Base-by-base conservation (phyloP, 2,329 filamentous ascomycete species). In the Ophiostoma piceae region DNA sequence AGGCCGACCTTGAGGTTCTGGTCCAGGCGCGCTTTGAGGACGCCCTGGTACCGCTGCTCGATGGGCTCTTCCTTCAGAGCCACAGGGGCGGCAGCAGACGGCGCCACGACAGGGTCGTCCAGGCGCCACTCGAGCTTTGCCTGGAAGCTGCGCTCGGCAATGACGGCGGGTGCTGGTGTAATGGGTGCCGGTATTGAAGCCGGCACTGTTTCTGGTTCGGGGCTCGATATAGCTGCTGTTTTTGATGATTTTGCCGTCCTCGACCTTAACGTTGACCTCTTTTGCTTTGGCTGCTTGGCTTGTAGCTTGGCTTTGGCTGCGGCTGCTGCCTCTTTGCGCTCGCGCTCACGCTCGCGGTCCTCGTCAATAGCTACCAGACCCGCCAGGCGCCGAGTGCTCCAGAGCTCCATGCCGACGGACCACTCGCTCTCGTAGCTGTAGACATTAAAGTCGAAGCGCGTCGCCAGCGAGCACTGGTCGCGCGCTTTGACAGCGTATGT, bases 341-440 rank as follows among this genome's bases (percentile, higher is more conserved):
- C 47, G n/a, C 39, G 43, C n/a, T 29, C 19, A 22, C 16, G 41
- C 14, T 54, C 68, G 32, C 32, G 32, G 22, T 72, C 73, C 41
- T 78, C 75, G 7, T 74, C 74, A 41, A 78, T 78, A 1, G 77
- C 77, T 6, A 80, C 79, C 6, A 81, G 74, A 32, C 75, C 79
- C 75, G 79, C 77, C 60, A 80, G 77, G 22, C 81, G 79, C 72
- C 82, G 83, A 75, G 87, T 90, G 76, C 92, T 88, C 94, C 95
- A 99, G 62, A 98, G 82, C 81, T 99, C 95, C 81, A 92, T 92
- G 16, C 95, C 95, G 32, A 98, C 86, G 35, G 93, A 90, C 83
- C 97, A 90, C 71, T 95, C 91, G 77, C 92, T 97, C 82, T 99
- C 95, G 82, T 97, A 99, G 77, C 92, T 97, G 80, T 97, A 98